Conservation (phyloP, 148 eudicot genomes). For the Hydrangea macrophylla region DNA sequence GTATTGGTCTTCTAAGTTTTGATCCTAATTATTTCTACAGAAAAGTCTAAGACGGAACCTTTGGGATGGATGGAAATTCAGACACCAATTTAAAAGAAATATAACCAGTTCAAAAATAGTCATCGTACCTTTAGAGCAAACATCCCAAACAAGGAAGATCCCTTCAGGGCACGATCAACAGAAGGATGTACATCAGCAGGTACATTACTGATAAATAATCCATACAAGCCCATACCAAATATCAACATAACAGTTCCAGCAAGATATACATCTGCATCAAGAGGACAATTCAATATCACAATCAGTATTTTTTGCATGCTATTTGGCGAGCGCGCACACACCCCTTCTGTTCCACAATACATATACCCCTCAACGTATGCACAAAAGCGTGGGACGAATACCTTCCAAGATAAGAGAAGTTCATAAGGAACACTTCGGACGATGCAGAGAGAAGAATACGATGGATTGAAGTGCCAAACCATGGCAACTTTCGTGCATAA, state of each 20-base stretch:
- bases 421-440: too few species aligned
- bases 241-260: constrained; percentile 97
- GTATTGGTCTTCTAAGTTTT: too few species aligned
- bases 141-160: constrained; percentile 97
- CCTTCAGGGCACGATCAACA: constrained; percentile 70
- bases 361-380: too few species aligned
- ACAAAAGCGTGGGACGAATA: too few species aligned
- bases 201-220: constrained; percentile 71
- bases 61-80: background rate
- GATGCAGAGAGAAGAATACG: too few species aligned
- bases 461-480: too few species aligned
- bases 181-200: constrained; percentile 48
- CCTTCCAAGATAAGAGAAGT: too few species aligned
- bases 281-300: constrained; percentile 1
- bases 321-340: too few species aligned
- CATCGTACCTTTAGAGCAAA: constrained; percentile 77
- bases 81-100: background rate
- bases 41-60: background rate
- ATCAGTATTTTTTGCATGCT: constrained; percentile 8
- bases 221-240: constrained; percentile 96
- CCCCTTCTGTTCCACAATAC: too few species aligned
- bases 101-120: background rate
- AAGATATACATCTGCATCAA: constrained; percentile 86
- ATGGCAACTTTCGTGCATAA: too few species aligned
- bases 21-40: too few species aligned